A percentile compares a stretch with the other conserved stretches of the same genome.
phyloP scores from a whole-genome alignment of 805 yeast species.

The Wickerhamiella galacta region DNA sequence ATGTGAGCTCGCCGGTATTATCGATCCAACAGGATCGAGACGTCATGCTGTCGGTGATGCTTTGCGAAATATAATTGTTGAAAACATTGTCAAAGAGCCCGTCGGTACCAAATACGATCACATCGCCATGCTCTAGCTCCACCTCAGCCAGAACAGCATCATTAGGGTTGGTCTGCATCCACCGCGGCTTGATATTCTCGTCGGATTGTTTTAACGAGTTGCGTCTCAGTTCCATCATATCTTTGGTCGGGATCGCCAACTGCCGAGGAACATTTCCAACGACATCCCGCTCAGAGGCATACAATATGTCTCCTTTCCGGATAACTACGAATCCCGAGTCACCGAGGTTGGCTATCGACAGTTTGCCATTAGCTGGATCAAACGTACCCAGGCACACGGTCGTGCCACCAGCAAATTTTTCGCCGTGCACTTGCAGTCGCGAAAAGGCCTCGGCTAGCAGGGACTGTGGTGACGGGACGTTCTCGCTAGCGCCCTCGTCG shows the following conservation, averaged over 20 bases:
- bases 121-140: slow-evolving; percentile 52
- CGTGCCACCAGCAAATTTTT: slow-evolving; percentile 80
- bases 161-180: slow-evolving; percentile 49
- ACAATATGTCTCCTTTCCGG: slow-evolving; percentile 41
- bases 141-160: slow-evolving; percentile 52
- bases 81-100: slow-evolving; percentile 81
- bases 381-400: slow-evolving; percentile 76
- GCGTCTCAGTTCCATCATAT: slow-evolving; percentile 14
- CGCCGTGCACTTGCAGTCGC: slow-evolving; percentile 34
- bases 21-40: slow-evolving; percentile 21
- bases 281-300: slow-evolving; percentile 9
- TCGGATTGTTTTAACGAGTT: slow-evolving; percentile 1
- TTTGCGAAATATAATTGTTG: slow-evolving; percentile 52
- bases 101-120: slow-evolving; percentile 78
- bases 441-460: slow-evolving; percentile 42
- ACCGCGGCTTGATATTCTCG: slow-evolving; percentile 4
- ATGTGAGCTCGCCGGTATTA: slow-evolving; percentile 12
- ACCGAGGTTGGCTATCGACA: slow-evolving; percentile 68
- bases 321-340: slow-evolving; percentile 91
- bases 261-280: slow-evolving; percentile 59
- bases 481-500: slow-evolving; percentile 5
- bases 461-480: slow-evolving; percentile 25
- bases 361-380: slow-evolving; percentile 29
- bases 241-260: slow-evolving; percentile 63
- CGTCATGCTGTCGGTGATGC: slow-evolving; percentile 38